Evolutionary conservation across 257 asterid genomes (phyloP).

Genomic region (Salvia splendens): DNA sequence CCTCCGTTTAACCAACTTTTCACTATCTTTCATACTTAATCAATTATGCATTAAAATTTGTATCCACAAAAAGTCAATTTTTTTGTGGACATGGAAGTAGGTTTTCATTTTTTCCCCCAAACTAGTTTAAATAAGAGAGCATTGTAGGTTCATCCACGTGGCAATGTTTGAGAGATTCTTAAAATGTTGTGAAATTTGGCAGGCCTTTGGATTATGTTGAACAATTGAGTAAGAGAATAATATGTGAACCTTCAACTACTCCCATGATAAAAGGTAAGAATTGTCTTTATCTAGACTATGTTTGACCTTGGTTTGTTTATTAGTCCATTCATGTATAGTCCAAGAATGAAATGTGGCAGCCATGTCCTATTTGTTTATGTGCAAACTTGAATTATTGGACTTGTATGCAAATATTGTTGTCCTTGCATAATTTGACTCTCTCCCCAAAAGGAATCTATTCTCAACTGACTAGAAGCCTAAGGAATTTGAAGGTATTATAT

Average conservation of each 20-base stretch:
- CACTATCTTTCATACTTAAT: no score
- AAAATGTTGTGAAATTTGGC: conserved; percentile 30
- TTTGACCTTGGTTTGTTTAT: conserved; percentile 43
- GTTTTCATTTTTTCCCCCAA: no score
- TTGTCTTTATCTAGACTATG: conserved; percentile 35
- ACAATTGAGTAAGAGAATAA: conserved; percentile 29
- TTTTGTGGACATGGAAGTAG: no score
- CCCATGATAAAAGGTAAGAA: conserved; percentile 31
- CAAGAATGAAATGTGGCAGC: conserved; percentile 31
- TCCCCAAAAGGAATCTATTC: neutral
- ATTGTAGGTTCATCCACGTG: conserved; percentile 45
- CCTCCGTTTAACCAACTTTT: no score
- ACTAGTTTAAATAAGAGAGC: neutral
- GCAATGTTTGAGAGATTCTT: conserved; percentile 33
- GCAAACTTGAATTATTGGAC: neutral
- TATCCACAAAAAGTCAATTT: no score
- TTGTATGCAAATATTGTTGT: neutral
- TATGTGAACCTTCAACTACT: conserved; percentile 25
- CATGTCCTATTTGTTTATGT: conserved; percentile 38
- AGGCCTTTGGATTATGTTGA: conserved; percentile 55
- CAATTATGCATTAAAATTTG: no score
- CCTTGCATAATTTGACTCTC: conserved; percentile 4
- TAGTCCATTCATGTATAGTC: conserved; percentile 21
- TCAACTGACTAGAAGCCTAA: conserved; percentile 4
- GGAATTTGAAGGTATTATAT: neutral